Conservation (phyloP, 2,329 filamentous ascomycete genomes). For the Fonsecaea monophora region DNA sequence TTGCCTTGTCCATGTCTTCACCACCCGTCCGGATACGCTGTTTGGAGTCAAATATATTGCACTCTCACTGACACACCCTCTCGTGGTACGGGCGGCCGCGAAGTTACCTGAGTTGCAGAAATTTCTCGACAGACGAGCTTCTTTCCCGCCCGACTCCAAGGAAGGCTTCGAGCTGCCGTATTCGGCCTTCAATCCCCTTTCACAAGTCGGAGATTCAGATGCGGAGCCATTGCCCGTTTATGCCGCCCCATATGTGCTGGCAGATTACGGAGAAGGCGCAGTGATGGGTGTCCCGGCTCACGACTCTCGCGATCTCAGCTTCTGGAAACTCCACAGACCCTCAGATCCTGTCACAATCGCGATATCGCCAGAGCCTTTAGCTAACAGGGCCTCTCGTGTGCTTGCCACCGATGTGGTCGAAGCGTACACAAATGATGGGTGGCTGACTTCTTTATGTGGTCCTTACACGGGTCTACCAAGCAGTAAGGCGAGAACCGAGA, state of each 20-base stretch:
- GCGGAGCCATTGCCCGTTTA: conserved; percentile 73
- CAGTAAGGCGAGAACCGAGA: conserved; percentile 64
- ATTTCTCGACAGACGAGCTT: conserved; percentile 67
- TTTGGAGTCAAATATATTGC: conserved; percentile 86
- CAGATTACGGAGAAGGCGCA: conserved; percentile 83
- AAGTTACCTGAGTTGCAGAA: conserved; percentile 66
- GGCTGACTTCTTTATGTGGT: conserved; percentile 71
- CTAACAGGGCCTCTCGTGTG: conserved; percentile 39
- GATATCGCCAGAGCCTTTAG: conserved; percentile 54
- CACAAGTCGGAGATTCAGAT: conserved; percentile 59
- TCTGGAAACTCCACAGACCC: conserved; percentile 74
- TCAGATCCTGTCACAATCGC: conserved; percentile 69
- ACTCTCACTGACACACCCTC: conserved; percentile 73
- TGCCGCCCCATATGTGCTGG: conserved; percentile 82
- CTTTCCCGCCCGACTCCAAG: conserved; percentile 63
- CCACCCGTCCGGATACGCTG: conserved; percentile 84
- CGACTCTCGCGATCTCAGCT: conserved; percentile 77
- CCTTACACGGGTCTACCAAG: conserved; percentile 70
- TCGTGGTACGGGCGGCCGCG: conserved; percentile 68
- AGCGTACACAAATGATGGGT: conserved; percentile 70
- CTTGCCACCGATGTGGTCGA: conserved; percentile 48
- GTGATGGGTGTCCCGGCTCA: conserved; percentile 93
- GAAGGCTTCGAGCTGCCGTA: conserved; percentile 72
- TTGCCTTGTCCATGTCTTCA: conserved; percentile 69
- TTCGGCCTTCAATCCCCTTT: conserved; percentile 69